A percentile compares a stretch with the other conserved stretches of the same genome.
Conservation (phyloP, 75 land plant species). For the Cunninghamia lanceolata region DNA sequence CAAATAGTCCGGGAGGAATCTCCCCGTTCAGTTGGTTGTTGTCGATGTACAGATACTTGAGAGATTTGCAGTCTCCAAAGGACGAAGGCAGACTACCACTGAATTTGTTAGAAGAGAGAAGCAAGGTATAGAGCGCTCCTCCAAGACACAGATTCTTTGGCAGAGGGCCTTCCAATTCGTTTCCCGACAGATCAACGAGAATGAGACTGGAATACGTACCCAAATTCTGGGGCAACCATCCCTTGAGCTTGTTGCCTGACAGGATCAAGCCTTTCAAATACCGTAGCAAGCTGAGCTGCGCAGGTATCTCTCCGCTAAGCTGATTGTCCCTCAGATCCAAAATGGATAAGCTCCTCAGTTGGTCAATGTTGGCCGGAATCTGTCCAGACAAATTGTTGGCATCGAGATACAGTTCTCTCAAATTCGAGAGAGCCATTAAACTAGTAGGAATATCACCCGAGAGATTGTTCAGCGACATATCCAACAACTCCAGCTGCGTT, state of each 20-base stretch:
- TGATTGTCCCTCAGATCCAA: constrained; percentile 8
- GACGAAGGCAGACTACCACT: constrained; percentile 23
- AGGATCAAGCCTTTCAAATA: constrained; percentile 10
- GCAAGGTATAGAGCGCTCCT: constrained; percentile 13
- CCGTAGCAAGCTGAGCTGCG: constrained; percentile 10
- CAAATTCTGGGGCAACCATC: constrained; percentile 15
- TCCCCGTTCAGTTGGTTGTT: constrained; percentile 20
- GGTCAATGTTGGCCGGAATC: constrained; percentile 39
- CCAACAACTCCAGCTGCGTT: constrained; percentile 27
- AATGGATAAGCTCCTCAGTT: background rate
- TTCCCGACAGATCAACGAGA: constrained; percentile 16
- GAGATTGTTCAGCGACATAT: constrained; percentile 33
- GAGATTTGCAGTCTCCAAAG: constrained; percentile 16
- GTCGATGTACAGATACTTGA: constrained; percentile 12
- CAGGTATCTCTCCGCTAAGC: constrained; percentile 15
- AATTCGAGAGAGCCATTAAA: too few relatives aligned
- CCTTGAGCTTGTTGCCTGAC: constrained; percentile 23
- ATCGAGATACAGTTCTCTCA: too few relatives aligned
- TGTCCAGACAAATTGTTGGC: constrained; percentile 31
- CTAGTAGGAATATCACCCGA: constrained; percentile 49
- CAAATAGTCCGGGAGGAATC: constrained; percentile 21
- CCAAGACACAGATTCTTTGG: constrained; percentile 23
- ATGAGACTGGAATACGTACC: background rate
- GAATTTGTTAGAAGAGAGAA: too few relatives aligned
- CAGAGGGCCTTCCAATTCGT: constrained; percentile 15